Conservation (phyloP, 306 rosid genomes). For the Abrus pulchellus region DNA sequence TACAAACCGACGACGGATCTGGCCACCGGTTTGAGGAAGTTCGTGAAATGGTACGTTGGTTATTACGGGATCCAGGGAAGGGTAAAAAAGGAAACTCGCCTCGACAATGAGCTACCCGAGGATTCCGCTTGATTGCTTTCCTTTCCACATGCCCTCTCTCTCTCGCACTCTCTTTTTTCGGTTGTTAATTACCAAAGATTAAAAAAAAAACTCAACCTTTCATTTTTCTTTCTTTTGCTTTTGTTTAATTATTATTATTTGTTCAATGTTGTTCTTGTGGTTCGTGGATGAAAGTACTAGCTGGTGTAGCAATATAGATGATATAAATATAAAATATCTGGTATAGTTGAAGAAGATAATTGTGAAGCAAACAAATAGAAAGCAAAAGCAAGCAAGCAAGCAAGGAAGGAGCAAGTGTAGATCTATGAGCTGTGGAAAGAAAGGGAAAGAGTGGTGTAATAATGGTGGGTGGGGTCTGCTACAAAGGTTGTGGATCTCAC, state of each 20-base stretch:
- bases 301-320: conserved; percentile 59
- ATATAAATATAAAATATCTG: conserved; percentile 43
- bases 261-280: conserved; percentile 38
- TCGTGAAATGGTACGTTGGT: conserved; percentile 87
- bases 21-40: conserved; percentile 78
- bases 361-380: conserved; percentile 45
- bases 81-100: conserved; percentile 62
- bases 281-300: conserved; percentile 41
- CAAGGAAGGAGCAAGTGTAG: conserved; percentile 43
- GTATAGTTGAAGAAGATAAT: conserved; percentile 52
- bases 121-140: conserved; percentile 66
- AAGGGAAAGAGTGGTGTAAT: conserved; percentile 56
- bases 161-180: background rate
- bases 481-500: conserved; percentile 66
- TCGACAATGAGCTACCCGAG: conserved; percentile 51
- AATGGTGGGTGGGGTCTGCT: conserved; percentile 73
- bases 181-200: background rate
- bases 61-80: conserved; percentile 80
- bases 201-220: background rate
- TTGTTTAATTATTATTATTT: conserved; percentile 38
- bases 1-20: conserved; percentile 83
- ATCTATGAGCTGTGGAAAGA: conserved; percentile 47
- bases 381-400: conserved; percentile 27
- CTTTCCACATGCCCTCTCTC: background rate
- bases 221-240: conserved; percentile 12